A percentile compares a stretch with the other conserved stretches of the same genome.
These are phyloP conservation scores for Phytophthora parvispora DNA, from an alignment of 352 stramenopile genomes.

Conservation along the genomic window DNA sequence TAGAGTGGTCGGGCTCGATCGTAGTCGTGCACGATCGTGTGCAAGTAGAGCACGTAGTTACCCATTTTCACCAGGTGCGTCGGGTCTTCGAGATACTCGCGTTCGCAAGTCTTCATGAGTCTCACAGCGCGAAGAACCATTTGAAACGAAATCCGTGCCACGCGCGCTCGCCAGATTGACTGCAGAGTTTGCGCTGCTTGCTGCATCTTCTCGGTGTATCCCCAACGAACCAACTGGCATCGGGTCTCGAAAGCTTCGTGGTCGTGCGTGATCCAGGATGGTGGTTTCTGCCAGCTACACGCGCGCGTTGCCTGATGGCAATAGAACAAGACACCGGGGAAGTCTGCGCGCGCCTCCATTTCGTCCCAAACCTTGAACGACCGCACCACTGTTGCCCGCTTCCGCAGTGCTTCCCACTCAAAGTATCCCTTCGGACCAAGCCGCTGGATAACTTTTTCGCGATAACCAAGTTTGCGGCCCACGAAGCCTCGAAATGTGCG, in stretches of 20 bases:
- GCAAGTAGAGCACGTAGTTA: constrained; percentile 88
- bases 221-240: constrained; percentile 64
- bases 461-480: constrained; percentile 49
- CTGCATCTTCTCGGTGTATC: constrained; percentile 75
- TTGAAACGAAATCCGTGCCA: constrained; percentile 65
- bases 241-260: constrained; percentile 53
- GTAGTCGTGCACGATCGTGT: constrained; percentile 84
- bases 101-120: constrained; percentile 78
- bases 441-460: constrained; percentile 53
- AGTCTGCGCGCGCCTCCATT: constrained; percentile 55
- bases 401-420: constrained; percentile 60
- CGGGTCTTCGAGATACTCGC: constrained; percentile 80
- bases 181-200: constrained; percentile 59
- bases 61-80: constrained; percentile 79
- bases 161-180: constrained; percentile 59
- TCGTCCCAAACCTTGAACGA: constrained; percentile 85
- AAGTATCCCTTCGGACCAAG: constrained; percentile 68
- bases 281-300: constrained; percentile 79
- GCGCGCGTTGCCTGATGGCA: constrained; percentile 71
- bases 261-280: constrained; percentile 63
- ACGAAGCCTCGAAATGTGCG: constrained; percentile 62
- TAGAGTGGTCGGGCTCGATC: constrained; percentile 81
- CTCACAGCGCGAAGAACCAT: constrained; percentile 71
- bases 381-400: constrained; percentile 35
- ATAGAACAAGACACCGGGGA: constrained; percentile 76